Evolutionary conservation across 2,329 filamentous ascomycete genomes (phyloP), one percentile per base, ranked within the genome.

Genomic region (Teratosphaeria viscida): DNA sequence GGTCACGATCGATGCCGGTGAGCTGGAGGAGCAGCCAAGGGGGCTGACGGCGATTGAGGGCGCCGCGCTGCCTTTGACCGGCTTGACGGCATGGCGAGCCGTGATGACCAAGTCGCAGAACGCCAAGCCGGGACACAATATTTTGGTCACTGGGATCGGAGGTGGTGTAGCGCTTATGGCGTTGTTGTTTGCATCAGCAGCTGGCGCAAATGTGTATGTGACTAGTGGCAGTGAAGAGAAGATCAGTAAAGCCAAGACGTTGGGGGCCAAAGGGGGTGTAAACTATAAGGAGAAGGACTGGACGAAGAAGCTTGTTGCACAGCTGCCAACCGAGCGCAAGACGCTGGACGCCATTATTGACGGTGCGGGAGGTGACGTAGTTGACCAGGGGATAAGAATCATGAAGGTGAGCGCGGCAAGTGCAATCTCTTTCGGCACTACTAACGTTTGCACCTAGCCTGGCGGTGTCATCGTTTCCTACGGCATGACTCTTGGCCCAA

Each of bases 111-210:
- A 97, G 79, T 85, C 82, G 55, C 82, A 81, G 5, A 84, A 86
- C 64, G 82, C 82, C 6, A 76, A 78, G 60, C 74, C 76, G 0
- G 89, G 89, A 2, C 77, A 82, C 62, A 95, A 95, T 70, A 79
- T 97, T 3, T 77, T 97, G 35, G 76, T 97, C 52, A 96, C 92
- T 4, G 92, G 92, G 0, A 95, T 97, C 73, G 92, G 92, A 0
- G 92, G 92, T 39, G 92, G 92, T 52, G 92, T 96, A 0, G 92
- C 92, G 37, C 77, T 96, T 59, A 86, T 89, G 78, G 87, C 83
- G 5, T 77, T 96, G 66, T 81, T 90, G 72, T 95, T 95, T 74
- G 91, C 84, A 11, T 84, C 86, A 12, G 90, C 84, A 10, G 76
- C 84, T 64, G 89, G 90, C 43, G 84, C 86, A 67, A 84, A 86